Evolutionary conservation across 495 filamentous ascomycete genomes (phyloP).

Genomic region (Penicillium cosmopolitanum): DNA sequence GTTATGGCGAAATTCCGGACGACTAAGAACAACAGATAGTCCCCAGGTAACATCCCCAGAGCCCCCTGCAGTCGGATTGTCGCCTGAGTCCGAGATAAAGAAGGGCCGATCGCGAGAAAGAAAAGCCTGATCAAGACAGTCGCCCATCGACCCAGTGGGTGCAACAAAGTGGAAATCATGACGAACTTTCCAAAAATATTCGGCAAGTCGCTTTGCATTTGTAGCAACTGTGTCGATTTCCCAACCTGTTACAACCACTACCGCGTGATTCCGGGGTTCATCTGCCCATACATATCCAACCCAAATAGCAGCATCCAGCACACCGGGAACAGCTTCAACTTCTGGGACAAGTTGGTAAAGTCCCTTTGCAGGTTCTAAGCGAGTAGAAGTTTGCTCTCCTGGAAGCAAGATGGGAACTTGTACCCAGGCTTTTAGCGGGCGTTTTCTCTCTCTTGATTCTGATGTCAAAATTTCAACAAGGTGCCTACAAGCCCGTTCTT

Average conservation of each 20-base stretch:
- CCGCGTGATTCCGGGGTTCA: conserved; percentile 58
- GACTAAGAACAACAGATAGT: conserved; percentile 47
- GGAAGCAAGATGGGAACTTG: conserved; percentile 58
- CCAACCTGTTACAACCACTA: conserved; percentile 58
- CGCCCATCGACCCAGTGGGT: conserved; percentile 52
- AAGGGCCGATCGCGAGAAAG: conserved; percentile 50
- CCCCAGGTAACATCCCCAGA: conserved; percentile 61
- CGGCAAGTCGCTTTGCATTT: conserved; percentile 52
- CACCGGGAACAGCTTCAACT: conserved; percentile 42
- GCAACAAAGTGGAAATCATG: conserved; percentile 57
- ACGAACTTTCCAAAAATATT: conserved; percentile 52
- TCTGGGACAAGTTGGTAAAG: conserved; percentile 54
- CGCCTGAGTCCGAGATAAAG: conserved; percentile 63
- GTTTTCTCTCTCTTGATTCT: background rate
- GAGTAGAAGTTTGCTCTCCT: conserved; percentile 61
- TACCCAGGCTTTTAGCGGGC: conserved; percentile 60
- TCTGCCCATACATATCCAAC: conserved; percentile 65
- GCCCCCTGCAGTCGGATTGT: conserved; percentile 61
- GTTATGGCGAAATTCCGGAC: conserved; percentile 48
- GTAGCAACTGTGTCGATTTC: conserved; percentile 35
- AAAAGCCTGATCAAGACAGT: conserved; percentile 54
- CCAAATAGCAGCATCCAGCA: conserved; percentile 61
- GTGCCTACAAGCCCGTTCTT: conserved; percentile 58
- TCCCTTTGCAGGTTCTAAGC: conserved; percentile 56
- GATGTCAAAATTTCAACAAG: conserved; percentile 51